Conservation (phyloP, 2,329 filamentous ascomycete genomes). For the Cyclaneusma minus region DNA sequence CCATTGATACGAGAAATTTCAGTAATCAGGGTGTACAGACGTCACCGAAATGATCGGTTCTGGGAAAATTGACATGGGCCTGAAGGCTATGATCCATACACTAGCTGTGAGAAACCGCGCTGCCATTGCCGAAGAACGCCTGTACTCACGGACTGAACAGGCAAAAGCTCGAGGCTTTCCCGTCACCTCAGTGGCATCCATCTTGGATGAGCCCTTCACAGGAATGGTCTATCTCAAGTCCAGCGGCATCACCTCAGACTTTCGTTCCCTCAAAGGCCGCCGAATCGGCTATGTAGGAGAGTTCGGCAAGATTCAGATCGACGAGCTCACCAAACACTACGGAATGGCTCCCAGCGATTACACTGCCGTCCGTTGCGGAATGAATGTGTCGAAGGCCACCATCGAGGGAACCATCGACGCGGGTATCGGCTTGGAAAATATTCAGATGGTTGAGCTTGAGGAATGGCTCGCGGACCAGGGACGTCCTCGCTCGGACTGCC, state of each 20-base stretch:
- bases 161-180: conserved; percentile 65
- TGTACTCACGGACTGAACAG: conserved; percentile 20
- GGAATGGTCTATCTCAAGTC: conserved; percentile 63
- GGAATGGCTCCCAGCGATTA: conserved; percentile 60
- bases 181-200: conserved; percentile 54
- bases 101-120: conserved; percentile 37
- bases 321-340: conserved; percentile 65
- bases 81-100: conserved; percentile 77
- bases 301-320: conserved; percentile 72
- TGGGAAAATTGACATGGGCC: conserved; percentile 62
- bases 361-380: conserved; percentile 62
- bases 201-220: conserved; percentile 69
- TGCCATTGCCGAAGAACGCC: neutral
- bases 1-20: neutral
- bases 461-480: conserved; percentile 54
- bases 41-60: conserved; percentile 70
- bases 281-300: conserved; percentile 68
- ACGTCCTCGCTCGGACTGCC: conserved; percentile 50
- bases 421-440: conserved; percentile 64
- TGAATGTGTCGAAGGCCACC: conserved; percentile 68
- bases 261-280: conserved; percentile 60
- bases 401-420: conserved; percentile 59
- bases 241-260: conserved; percentile 60
- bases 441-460: conserved; percentile 70
- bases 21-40: conserved; percentile 30